Evolutionary conservation across 2,329 filamentous ascomycete genomes (phyloP).

Genomic region (Trichophyton rubrum): DNA sequence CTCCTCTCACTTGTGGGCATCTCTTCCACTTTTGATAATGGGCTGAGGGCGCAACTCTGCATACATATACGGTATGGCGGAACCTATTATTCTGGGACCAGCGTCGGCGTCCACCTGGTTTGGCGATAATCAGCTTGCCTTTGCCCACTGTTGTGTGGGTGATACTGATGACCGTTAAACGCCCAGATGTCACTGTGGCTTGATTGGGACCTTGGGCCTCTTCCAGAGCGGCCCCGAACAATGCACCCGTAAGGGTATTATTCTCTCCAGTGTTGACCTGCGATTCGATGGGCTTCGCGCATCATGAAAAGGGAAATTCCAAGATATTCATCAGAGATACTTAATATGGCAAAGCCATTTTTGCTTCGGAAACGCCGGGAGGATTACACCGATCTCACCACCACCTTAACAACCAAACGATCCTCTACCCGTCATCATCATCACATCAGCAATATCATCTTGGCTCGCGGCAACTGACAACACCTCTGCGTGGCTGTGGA

Average conservation of each 20-base stretch:
- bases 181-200: constrained; percentile 2
- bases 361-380: background rate
- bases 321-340: background rate
- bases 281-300: background rate
- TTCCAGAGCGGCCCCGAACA: background rate
- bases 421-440: background rate
- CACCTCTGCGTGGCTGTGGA: constrained; percentile 1
- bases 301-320: background rate
- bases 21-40: background rate
- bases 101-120: constrained; percentile 1
- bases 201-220: background rate
- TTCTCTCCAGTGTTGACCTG: background rate
- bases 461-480: background rate
- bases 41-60: constrained; percentile 1
- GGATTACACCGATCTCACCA: no score
- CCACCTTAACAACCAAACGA: no score
- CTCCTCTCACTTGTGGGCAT: background rate
- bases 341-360: background rate
- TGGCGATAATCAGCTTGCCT: background rate
- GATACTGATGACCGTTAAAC: constrained; percentile 2
- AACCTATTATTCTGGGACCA: constrained; percentile 3
- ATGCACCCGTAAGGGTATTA: background rate
- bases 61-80: background rate
- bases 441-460: background rate
- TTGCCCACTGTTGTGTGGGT: constrained; percentile 1